Conservation (phyloP, 2,329 filamentous ascomycete genomes). For the Pseudocercospora crystallina region DNA sequence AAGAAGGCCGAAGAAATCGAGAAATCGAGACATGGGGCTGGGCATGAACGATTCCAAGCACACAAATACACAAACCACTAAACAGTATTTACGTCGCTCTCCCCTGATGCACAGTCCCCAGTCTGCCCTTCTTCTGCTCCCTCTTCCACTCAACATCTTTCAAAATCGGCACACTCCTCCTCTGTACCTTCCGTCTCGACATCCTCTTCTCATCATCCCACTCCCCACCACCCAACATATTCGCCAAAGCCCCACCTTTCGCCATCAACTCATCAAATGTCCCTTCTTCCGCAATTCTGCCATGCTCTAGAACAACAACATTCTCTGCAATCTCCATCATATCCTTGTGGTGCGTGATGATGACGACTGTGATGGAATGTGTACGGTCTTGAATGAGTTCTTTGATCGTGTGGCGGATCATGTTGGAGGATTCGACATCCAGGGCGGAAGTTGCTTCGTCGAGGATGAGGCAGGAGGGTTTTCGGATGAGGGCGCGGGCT, state of each 20-base stretch:
- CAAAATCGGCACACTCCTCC: slow-evolving; percentile 1
- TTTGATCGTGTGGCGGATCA: slow-evolving; percentile 63
- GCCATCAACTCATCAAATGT: slow-evolving; percentile 60
- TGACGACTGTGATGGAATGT: slow-evolving; percentile 64
- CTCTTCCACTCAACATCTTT: slow-evolving; percentile 9
- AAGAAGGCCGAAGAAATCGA: no score
- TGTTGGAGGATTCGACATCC: slow-evolving; percentile 65
- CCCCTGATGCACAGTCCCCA: no score
- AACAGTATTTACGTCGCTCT: no score
- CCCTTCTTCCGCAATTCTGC: slow-evolving; percentile 66
- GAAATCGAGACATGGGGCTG: no score
- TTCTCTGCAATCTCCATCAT: slow-evolving; percentile 83
- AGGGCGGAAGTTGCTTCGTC: slow-evolving; percentile 86
- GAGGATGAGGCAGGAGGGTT: slow-evolving; percentile 71
- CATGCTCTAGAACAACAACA: slow-evolving; percentile 70
- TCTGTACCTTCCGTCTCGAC: not conserved
- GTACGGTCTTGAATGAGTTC: slow-evolving; percentile 45
- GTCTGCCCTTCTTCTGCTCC: not conserved
- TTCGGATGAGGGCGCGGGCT: slow-evolving; percentile 71
- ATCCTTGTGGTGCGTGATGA: slow-evolving; percentile 77
- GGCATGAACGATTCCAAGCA: no score
- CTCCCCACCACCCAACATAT: slow-evolving; percentile 42
- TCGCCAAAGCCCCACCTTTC: slow-evolving; percentile 33
- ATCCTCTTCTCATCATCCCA: slow-evolving; percentile 19
- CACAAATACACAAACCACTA: no score